A percentile compares a stretch with the other conserved stretches of the same genome.
These are phyloP conservation scores for Dryas integrifolia DNA, from an alignment of 331 rosid species.

Conservation along the genomic window DNA sequence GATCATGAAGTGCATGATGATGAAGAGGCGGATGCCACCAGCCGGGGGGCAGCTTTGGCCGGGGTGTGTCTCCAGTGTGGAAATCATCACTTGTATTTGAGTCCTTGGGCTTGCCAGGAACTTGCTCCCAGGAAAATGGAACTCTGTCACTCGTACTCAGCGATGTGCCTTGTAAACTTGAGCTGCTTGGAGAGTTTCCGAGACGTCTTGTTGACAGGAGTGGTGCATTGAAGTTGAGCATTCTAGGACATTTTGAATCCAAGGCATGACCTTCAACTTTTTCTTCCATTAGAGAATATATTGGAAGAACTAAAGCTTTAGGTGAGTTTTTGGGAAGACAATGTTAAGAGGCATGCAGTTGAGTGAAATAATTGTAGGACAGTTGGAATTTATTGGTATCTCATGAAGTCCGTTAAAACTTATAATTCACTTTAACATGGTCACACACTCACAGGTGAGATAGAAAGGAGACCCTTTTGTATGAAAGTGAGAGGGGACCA, in stretches of 20 bases:
- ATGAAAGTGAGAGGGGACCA: slow-evolving; percentile 23
- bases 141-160: slow-evolving; percentile 42
- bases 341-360: background rate
- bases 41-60: slow-evolving; percentile 55
- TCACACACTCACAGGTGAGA: slow-evolving; percentile 55
- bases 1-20: slow-evolving; percentile 5
- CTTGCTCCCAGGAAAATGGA: slow-evolving; percentile 87
- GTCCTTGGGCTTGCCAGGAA: slow-evolving; percentile 69
- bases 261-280: slow-evolving; percentile 9
- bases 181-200: background rate
- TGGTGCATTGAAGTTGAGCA: slow-evolving; percentile 64
- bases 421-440: slow-evolving; percentile 34
- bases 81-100: background rate
- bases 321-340: background rate
- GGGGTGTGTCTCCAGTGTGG: slow-evolving; percentile 39
- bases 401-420: slow-evolving; percentile 46
- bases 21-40: slow-evolving; percentile 32
- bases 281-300: slow-evolving; percentile 14
- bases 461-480: slow-evolving; percentile 27
- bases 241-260: slow-evolving; percentile 49
- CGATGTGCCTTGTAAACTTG: slow-evolving; percentile 8
- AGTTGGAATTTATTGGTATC: slow-evolving; percentile 45
- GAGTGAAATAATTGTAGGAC: slow-evolving; percentile 1
- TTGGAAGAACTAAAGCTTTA: background rate
- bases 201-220: slow-evolving; percentile 65